phyloP scores from a whole-genome alignment of 2,329 filamentous ascomycete species.

The Plenodomus lindquistii region DNA sequence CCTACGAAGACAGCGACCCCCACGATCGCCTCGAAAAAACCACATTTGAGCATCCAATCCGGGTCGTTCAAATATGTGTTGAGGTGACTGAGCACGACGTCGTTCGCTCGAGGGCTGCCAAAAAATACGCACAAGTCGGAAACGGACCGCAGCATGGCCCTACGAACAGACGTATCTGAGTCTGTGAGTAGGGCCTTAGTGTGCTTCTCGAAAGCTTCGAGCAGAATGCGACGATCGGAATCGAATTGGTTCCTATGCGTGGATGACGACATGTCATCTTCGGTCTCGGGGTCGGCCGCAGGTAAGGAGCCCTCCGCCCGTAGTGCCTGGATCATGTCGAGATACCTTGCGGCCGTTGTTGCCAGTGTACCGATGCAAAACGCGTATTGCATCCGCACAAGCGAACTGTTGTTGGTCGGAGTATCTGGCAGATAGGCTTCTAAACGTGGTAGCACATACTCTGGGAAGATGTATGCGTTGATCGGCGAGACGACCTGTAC shows the following conservation, averaged over 20 bases:
- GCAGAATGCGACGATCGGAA: constrained; percentile 78
- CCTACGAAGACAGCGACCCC: constrained; percentile 91
- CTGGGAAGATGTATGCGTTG: constrained; percentile 69
- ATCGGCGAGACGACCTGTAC: constrained; percentile 83
- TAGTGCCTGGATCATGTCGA: constrained; percentile 89
- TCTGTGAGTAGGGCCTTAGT: constrained; percentile 91
- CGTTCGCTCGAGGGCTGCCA: constrained; percentile 85
- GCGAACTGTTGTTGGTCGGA: constrained; percentile 55
- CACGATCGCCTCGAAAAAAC: constrained; percentile 94
- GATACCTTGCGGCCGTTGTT: constrained; percentile 78
- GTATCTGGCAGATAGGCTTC: constrained; percentile 60
- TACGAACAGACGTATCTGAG: constrained; percentile 78
- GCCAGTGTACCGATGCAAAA: constrained; percentile 89
- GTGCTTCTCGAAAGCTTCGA: constrained; percentile 82
- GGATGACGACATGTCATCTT: constrained; percentile 70
- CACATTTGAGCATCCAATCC: constrained; percentile 95
- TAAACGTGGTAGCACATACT: constrained; percentile 65
- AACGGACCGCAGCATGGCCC: constrained; percentile 90
- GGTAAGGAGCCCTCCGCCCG: constrained; percentile 81
- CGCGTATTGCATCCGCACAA: constrained; percentile 89
- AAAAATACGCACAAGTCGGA: constrained; percentile 94
- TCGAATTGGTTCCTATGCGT: constrained; percentile 86
- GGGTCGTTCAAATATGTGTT: constrained; percentile 97
- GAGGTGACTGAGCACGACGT: constrained; percentile 92
- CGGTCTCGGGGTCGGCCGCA: constrained; percentile 75